These are phyloP conservation scores for Ceratobasidium sp. DNA, from an alignment of 1,284 basidiomycete genomes.

Conservation along the genomic window DNA sequence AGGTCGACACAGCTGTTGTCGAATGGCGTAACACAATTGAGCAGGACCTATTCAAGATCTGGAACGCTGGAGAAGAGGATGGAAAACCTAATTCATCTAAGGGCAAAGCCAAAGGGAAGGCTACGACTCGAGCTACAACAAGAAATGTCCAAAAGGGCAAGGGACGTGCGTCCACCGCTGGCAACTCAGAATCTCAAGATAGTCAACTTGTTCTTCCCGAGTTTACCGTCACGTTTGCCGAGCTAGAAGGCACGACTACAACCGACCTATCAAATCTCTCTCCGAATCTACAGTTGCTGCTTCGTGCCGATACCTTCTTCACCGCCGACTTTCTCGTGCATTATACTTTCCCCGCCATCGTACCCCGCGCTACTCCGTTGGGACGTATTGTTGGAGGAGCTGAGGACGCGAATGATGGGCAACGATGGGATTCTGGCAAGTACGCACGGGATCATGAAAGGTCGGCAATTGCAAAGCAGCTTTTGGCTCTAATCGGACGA, in stretches of 20 bases:
- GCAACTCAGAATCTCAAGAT: too few relatives aligned
- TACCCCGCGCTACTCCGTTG: not conserved
- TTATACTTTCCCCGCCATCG: constrained; percentile 6
- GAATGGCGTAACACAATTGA: constrained; percentile 14
- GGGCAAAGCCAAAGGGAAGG: too few relatives aligned
- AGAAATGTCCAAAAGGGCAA: too few relatives aligned
- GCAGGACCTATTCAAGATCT: constrained; percentile 5
- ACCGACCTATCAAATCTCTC: constrained; percentile 4
- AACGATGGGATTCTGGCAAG: not conserved
- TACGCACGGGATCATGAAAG: not conserved
- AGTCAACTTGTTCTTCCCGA: too few relatives aligned
- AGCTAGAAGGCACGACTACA: constrained; percentile 6
- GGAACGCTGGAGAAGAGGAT: too few relatives aligned
- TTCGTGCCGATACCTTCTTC: constrained; percentile 31
- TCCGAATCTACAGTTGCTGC: not conserved
- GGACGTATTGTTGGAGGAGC: not conserved
- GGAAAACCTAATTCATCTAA: too few relatives aligned
- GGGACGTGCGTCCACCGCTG: too few relatives aligned
- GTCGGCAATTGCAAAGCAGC: not conserved
- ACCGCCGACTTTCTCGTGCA: not conserved
- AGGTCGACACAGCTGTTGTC: not conserved
- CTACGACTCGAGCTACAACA: too few relatives aligned
- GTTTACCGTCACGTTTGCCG: too few relatives aligned
- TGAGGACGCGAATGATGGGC: not conserved
- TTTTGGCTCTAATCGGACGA: not conserved